A percentile compares a stretch with the other conserved stretches of the same genome.
Evolutionary conservation across 2,329 filamentous ascomycete species (phyloP).

Genomic region (Lasiodiplodia sp.): DNA sequence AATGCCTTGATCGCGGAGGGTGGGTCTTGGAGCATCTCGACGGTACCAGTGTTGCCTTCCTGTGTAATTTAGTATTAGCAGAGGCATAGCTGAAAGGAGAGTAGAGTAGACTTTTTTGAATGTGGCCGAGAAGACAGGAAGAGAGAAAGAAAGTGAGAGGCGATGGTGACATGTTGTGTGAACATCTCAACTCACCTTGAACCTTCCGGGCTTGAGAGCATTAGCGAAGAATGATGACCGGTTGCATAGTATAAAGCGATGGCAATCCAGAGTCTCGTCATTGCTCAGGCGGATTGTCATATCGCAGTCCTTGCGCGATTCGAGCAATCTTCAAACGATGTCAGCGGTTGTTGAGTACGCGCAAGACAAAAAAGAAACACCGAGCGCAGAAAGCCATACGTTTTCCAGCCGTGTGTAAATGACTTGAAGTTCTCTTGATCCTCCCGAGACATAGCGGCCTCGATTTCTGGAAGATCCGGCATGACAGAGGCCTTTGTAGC

Average conservation of each 20-base stretch:
- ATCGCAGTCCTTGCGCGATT: background rate
- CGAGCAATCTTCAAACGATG: background rate
- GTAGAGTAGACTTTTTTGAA: no score
- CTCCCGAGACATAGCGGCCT: background rate
- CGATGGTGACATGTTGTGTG: background rate
- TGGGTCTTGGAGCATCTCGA: background rate
- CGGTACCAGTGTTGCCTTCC: background rate
- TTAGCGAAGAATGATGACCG: constrained; percentile 3
- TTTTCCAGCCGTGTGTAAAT: background rate
- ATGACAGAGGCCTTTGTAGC: background rate
- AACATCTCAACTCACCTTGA: constrained; percentile 1
- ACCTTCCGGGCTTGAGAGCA: constrained; percentile 1
- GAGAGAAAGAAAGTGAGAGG: no score
- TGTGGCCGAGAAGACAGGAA: no score
- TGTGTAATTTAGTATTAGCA: background rate
- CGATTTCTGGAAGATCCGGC: background rate
- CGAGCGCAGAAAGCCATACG: background rate
- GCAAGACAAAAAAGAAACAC: no score
- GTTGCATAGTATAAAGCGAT: background rate
- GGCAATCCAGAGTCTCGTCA: background rate
- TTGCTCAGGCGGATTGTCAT: background rate
- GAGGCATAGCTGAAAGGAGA: no score
- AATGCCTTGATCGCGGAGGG: background rate
- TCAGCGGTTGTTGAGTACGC: background rate
- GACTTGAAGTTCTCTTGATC: background rate